These are phyloP conservation scores for Candida stauntonica DNA, from an alignment of 805 yeast genomes.

Conservation along the genomic window DNA sequence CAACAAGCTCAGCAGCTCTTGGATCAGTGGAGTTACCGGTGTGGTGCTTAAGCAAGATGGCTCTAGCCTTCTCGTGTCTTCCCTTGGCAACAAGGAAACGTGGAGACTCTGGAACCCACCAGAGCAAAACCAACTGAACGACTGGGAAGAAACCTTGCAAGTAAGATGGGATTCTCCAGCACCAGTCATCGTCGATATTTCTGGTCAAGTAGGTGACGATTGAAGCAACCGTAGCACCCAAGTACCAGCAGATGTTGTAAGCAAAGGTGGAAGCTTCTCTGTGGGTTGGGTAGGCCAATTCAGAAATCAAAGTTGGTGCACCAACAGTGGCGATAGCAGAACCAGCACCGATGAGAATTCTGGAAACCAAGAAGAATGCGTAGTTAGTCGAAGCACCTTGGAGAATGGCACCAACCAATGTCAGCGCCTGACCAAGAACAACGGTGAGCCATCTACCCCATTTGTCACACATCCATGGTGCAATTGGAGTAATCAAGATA, in stretches of 20 bases:
- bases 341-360: conserved; percentile 49
- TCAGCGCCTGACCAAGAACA: conserved; percentile 16
- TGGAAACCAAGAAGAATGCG: conserved; percentile 17
- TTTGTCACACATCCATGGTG: conserved; percentile 31
- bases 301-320: conserved; percentile 47
- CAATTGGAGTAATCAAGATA: conserved; percentile 30
- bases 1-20: conserved; percentile 25
- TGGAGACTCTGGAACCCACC: conserved; percentile 47
- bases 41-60: conserved; percentile 35
- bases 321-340: conserved; percentile 35
- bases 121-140: conserved; percentile 33
- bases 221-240: conserved; percentile 47
- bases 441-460: conserved; percentile 36
- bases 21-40: conserved; percentile 30
- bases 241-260: conserved; percentile 47
- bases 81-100: conserved; percentile 40
- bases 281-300: conserved; percentile 44
- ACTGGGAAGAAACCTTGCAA: conserved; percentile 46
- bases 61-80: conserved; percentile 39
- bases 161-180: conserved; percentile 53
- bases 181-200: conserved; percentile 28
- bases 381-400: conserved; percentile 30
- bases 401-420: conserved; percentile 23
- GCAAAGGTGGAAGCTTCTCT: conserved; percentile 37
- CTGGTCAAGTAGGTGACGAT: conserved; percentile 27